phyloP scores from a whole-genome alignment of 495 filamentous ascomycete species.

The Daldinia decipiens region DNA sequence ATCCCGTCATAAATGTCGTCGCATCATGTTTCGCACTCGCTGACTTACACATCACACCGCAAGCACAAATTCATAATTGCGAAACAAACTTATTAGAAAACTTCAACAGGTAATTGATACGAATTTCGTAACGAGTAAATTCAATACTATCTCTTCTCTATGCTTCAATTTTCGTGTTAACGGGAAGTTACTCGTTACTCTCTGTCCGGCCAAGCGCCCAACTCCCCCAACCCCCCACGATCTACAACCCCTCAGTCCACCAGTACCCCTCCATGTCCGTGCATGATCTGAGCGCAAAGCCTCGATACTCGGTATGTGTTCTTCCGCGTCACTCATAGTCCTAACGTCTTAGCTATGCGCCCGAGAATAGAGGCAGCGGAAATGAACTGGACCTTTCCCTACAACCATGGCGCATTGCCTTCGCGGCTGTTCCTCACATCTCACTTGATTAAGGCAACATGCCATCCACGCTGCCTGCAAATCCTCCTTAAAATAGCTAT shows the following conservation, averaged over 20 bases:
- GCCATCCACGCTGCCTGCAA: not conserved
- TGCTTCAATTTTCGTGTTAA: not conserved
- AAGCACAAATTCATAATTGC: no score
- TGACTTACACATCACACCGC: no score
- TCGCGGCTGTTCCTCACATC: not conserved
- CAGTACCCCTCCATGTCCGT: not conserved
- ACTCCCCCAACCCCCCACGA: not conserved
- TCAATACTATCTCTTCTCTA: not conserved
- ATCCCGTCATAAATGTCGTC: no score
- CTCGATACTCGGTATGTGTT: not conserved
- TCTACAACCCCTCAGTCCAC: not conserved
- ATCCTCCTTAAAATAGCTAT: not conserved
- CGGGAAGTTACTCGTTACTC: not conserved
- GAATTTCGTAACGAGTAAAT: not conserved
- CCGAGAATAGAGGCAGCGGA: not conserved
- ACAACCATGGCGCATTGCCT: not conserved
- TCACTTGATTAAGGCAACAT: constrained; percentile 3
- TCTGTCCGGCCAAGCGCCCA: not conserved
- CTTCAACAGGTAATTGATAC: no score
- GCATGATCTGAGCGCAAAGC: not conserved
- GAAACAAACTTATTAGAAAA: no score
- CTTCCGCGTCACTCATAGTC: not conserved
- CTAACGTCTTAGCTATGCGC: not conserved
- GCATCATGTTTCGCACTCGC: no score
- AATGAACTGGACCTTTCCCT: not conserved